Evolutionary conservation across 2,329 filamentous ascomycete genomes (phyloP).

Genomic region (Fusarium globosum): DNA sequence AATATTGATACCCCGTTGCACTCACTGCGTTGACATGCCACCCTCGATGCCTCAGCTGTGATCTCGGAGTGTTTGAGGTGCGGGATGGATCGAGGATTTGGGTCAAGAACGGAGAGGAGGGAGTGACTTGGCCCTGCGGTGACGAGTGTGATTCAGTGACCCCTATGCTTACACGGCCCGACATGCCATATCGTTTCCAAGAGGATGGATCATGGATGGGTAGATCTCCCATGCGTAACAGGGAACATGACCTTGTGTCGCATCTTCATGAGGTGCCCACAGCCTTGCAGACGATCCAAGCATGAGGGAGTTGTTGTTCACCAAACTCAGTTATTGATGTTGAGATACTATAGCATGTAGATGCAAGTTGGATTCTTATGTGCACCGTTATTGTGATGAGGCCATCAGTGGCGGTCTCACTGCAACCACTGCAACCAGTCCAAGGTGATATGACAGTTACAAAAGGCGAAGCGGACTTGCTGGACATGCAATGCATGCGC

Average conservation of each 20-base stretch:
- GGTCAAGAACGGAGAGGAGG: conserved; percentile 19
- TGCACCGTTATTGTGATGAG: not conserved
- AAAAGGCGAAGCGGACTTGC: conserved; percentile 9
- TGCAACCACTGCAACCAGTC: not conserved
- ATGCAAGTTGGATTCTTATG: not conserved
- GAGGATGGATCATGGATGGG: conserved; percentile 35
- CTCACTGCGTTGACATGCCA: conserved; percentile 16
- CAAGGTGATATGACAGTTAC: conserved; percentile 5
- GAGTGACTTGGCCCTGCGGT: conserved; percentile 15
- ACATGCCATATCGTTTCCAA: conserved; percentile 23
- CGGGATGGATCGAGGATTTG: conserved; percentile 35
- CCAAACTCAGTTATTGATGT: not conserved
- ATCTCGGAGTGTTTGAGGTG: conserved; percentile 30
- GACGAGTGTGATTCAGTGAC: conserved; percentile 9
- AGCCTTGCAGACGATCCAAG: conserved; percentile 42
- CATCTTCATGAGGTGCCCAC: conserved; percentile 35
- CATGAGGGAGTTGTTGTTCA: not conserved
- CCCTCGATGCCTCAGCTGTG: conserved; percentile 20
- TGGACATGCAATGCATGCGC: not conserved
- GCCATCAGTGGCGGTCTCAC: not conserved
- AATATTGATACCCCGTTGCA: conserved; percentile 6
- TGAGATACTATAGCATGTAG: not conserved
- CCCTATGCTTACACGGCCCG: conserved; percentile 10
- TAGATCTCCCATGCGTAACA: conserved; percentile 44
- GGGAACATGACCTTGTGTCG: conserved; percentile 41